Conservation (phyloP, 1,284 basidiomycete genomes). For the Cutaneotrichosporon sp. region DNA sequence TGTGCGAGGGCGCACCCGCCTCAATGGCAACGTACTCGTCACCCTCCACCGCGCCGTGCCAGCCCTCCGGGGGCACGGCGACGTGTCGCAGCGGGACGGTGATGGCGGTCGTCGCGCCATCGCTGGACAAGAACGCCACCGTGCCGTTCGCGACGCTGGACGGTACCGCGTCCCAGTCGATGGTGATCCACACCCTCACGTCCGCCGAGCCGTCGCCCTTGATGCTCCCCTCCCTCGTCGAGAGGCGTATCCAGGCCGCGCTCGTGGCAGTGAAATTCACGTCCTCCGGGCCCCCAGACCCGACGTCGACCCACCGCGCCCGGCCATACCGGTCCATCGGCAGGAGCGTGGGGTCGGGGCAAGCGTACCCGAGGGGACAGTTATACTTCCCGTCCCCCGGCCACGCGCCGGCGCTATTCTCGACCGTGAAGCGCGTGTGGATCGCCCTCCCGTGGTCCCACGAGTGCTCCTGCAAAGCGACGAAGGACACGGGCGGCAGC, state of each 20-base stretch:
- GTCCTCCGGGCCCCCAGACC: constrained; percentile 62
- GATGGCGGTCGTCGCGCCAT: constrained; percentile 48
- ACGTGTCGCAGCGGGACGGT: constrained; percentile 48
- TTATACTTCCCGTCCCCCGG: constrained; percentile 44
- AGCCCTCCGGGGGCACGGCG: constrained; percentile 49
- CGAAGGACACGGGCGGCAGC: constrained; percentile 30
- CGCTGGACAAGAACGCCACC: constrained; percentile 59
- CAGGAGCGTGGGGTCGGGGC: constrained; percentile 58
- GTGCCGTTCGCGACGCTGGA: constrained; percentile 2
- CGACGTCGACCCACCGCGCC: constrained; percentile 64
- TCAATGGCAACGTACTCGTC: constrained; percentile 67
- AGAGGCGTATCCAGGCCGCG: constrained; percentile 61
- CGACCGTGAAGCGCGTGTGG: constrained; percentile 65
- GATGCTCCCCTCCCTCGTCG: constrained; percentile 58
- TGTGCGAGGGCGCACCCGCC: constrained; percentile 59
- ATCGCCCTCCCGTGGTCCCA: constrained; percentile 4
- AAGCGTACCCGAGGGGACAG: constrained; percentile 59
- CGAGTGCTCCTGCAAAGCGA: constrained; percentile 10
- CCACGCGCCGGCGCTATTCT: constrained; percentile 59
- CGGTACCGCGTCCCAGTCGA: constrained; percentile 60
- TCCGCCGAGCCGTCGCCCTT: constrained; percentile 57
- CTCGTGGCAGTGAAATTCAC: constrained; percentile 63
- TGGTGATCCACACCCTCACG: constrained; percentile 61
- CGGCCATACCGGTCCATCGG: constrained; percentile 62
- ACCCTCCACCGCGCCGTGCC: constrained; percentile 67